phyloP scores from a whole-genome alignment of 2,329 filamentous ascomycete genomes.

The Mollisia scopiformis region DNA sequence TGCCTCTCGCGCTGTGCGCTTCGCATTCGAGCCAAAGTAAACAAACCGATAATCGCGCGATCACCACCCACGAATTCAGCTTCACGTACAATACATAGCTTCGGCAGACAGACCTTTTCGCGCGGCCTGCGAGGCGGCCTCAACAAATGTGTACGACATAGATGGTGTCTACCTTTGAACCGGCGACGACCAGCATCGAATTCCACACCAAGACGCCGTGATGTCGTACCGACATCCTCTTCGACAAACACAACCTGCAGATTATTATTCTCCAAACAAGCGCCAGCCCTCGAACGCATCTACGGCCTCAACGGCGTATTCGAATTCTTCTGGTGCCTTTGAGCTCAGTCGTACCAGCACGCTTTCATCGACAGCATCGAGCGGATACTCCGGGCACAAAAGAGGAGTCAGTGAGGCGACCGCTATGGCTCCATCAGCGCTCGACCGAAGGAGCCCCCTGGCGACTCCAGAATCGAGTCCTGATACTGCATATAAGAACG shows the following conservation, averaged over 20 bases:
- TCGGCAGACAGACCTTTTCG: slow-evolving; percentile 3
- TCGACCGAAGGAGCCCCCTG: slow-evolving; percentile 48
- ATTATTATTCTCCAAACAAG: slow-evolving; percentile 45
- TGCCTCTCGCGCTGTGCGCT: slow-evolving; percentile 28
- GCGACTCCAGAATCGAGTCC: slow-evolving; percentile 47
- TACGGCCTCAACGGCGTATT: slow-evolving; percentile 71
- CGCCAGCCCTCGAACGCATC: slow-evolving; percentile 72
- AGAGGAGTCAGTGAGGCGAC: slow-evolving; percentile 76
- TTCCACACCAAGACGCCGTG: slow-evolving; percentile 28
- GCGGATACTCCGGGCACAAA: slow-evolving; percentile 64
- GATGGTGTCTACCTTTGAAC: slow-evolving; percentile 16
- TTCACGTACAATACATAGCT: slow-evolving; percentile 5
- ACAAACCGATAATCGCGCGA: slow-evolving; percentile 16
- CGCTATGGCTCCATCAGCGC: slow-evolving; percentile 52
- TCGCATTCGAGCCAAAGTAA: slow-evolving; percentile 10
- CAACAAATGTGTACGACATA: slow-evolving; percentile 25
- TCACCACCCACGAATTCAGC: slow-evolving; percentile 12
- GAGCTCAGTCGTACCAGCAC: slow-evolving; percentile 69
- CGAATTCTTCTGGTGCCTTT: slow-evolving; percentile 50
- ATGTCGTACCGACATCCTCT: slow-evolving; percentile 65
- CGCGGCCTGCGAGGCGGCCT: slow-evolving; percentile 25
- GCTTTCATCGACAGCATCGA: slow-evolving; percentile 73
- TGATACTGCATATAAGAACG: slow-evolving; percentile 70
- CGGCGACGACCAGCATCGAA: slow-evolving; percentile 16
- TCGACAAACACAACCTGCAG: slow-evolving; percentile 57